Evolutionary conservation across 164 flowering plant species (phyloP).

Genomic region (Piper longum): DNA sequence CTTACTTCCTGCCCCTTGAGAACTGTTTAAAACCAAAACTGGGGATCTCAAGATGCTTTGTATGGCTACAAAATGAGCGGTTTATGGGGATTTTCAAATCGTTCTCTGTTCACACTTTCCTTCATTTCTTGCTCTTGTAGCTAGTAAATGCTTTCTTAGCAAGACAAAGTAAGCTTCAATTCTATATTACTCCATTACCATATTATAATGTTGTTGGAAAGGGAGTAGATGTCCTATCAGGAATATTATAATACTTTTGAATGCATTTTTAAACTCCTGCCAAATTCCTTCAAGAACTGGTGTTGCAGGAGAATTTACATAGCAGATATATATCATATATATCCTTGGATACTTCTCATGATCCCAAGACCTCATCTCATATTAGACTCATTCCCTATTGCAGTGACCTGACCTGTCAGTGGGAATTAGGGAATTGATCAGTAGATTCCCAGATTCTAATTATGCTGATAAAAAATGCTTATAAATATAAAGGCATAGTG

Average conservation of each 20-base stretch:
- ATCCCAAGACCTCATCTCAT: slow-evolving; percentile 59
- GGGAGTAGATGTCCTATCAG: slow-evolving; percentile 22
- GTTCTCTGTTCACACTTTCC: slow-evolving; percentile 11
- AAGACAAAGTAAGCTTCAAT: slow-evolving; percentile 38
- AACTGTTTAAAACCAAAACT: slow-evolving; percentile 26
- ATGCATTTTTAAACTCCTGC: slow-evolving; percentile 17
- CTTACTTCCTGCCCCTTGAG: slow-evolving; percentile 11
- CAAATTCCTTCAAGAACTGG: slow-evolving; percentile 14
- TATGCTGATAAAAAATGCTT: neutral
- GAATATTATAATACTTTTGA: slow-evolving; percentile 26
- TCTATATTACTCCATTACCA: slow-evolving; percentile 7
- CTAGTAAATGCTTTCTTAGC: slow-evolving; percentile 11
- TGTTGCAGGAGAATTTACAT: neutral
- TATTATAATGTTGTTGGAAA: slow-evolving; percentile 11
- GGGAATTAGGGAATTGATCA: slow-evolving; percentile 4
- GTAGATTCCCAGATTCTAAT: slow-evolving; percentile 1
- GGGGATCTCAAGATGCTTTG: slow-evolving; percentile 41
- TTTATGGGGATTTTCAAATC: slow-evolving; percentile 31
- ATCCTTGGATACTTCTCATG: slow-evolving; percentile 24
- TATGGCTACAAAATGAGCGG: slow-evolving; percentile 27
- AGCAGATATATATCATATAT: slow-evolving; percentile 3
- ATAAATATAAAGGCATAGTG: too few species aligned
- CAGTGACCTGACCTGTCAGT: slow-evolving; percentile 41
- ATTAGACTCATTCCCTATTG: slow-evolving; percentile 30
- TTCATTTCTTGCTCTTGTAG: slow-evolving; percentile 6